Percentiles rank a stretch among this genome's conserved stretches.
phyloP scores from a whole-genome alignment of 106 monocot genomes.

The Apostasia ramifera region DNA sequence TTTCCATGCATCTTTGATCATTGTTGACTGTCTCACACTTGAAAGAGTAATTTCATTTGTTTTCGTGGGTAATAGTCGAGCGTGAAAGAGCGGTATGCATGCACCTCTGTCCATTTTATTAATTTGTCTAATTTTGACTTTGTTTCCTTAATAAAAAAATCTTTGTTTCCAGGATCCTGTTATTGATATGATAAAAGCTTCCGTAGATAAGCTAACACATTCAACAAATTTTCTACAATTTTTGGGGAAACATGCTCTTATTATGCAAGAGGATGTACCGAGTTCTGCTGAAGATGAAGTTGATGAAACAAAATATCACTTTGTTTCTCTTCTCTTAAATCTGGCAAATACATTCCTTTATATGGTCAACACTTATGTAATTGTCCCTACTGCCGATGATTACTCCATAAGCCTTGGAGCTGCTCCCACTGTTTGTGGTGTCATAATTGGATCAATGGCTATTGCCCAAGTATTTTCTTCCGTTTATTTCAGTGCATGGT shows the following conservation, averaged over 20 bases:
- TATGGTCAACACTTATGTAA: conserved; percentile 98
- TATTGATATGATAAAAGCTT: conserved; percentile 62
- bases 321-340: conserved; percentile 88
- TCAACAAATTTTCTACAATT: conserved; percentile 85
- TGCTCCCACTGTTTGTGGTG: conserved; percentile 90
- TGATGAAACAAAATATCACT: conserved; percentile 61
- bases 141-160: not conserved
- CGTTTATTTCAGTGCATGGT: conserved; percentile 98
- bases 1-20: no score
- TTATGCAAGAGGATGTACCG: conserved; percentile 69
- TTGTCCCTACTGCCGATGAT: conserved; percentile 97
- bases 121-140: not conserved
- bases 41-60: not conserved
- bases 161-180: conserved; percentile 65
- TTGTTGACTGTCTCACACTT: no score
- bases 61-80: not conserved
- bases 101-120: not conserved
- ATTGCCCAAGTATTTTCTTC: conserved; percentile 93
- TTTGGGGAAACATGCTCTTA: conserved; percentile 91
- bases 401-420: conserved; percentile 91
- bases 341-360: conserved; percentile 93
- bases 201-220: conserved; percentile 77
- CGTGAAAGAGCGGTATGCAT: no score
- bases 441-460: conserved; percentile 98
- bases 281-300: conserved; percentile 38